Conservation (phyloP, 2,329 filamentous ascomycete genomes). For the Periglandula ipomoeae region DNA sequence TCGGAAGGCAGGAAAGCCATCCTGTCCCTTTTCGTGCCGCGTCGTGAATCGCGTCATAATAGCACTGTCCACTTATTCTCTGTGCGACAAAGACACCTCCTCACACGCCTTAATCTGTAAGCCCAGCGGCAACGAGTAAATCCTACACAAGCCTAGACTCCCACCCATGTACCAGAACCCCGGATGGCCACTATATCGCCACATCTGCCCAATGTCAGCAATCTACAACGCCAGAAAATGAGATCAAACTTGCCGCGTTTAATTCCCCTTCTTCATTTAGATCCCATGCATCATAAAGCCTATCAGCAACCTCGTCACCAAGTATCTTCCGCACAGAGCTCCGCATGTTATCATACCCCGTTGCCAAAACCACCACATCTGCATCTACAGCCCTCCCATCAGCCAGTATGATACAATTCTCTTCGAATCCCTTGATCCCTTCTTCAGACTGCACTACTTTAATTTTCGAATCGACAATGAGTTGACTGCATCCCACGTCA, state of each 20-base stretch:
- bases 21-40: no score
- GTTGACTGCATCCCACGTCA: slow-evolving; percentile 53
- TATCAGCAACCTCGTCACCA: slow-evolving; percentile 50
- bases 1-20: no score
- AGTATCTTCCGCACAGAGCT: slow-evolving; percentile 52
- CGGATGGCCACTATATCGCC: slow-evolving; percentile 51
- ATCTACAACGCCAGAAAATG: no score
- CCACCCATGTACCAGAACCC: slow-evolving; percentile 60
- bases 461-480: slow-evolving; percentile 56
- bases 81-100: no score
- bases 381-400: slow-evolving; percentile 49
- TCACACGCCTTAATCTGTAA: slow-evolving; percentile 41
- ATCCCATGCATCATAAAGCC: slow-evolving; percentile 52
- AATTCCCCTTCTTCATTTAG: slow-evolving; percentile 48
- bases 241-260: no score
- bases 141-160: slow-evolving; percentile 52
- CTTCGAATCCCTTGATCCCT: slow-evolving; percentile 50
- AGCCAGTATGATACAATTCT: slow-evolving; percentile 41
- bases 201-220: no score
- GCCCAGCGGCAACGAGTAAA: slow-evolving; percentile 46
- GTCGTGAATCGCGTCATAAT: no score
- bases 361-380: slow-evolving; percentile 55
- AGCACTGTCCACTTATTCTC: no score
- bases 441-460: no score
- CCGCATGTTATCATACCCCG: slow-evolving; percentile 60